These are phyloP conservation scores for Gossypium schwendimanii DNA, from an alignment of 441 rosid genomes.

Conservation along the genomic window DNA sequence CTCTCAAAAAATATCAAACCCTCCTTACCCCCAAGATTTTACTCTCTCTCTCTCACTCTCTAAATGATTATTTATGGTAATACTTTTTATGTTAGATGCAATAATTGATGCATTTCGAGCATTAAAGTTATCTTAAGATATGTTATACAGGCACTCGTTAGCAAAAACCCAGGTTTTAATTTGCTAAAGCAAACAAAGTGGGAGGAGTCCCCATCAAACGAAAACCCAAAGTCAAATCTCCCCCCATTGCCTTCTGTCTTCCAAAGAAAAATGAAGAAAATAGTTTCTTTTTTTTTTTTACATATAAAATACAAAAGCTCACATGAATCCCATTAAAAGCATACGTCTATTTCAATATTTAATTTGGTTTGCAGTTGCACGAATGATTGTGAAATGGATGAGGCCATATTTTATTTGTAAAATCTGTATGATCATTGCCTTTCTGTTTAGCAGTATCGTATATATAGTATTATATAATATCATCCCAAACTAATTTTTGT, in stretches of 20 bases:
- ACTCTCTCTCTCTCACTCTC: constrained; percentile 11
- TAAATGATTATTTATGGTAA: not conserved
- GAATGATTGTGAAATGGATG: constrained; percentile 16
- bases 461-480: not conserved
- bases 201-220: constrained; percentile 20
- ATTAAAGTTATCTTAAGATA: not conserved
- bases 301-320: not conserved
- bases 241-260: constrained; percentile 9
- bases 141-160: not conserved
- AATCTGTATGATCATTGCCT: not conserved
- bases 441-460: not conserved
- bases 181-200: constrained; percentile 13
- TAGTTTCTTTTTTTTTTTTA: no score
- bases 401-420: not conserved
- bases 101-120: not conserved
- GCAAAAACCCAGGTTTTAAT: not conserved
- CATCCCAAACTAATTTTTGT: not conserved
- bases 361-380: constrained; percentile 15
- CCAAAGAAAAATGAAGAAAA: constrained; percentile 5
- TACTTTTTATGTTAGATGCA: no score
- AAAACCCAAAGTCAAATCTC: constrained; percentile 19
- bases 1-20: constrained; percentile 10
- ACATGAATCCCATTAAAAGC: constrained; percentile 10
- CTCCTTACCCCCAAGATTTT: not conserved
- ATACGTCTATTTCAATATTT: constrained; percentile 15